Conservation (phyloP, 495 filamentous ascomycete species). For the Trichoderma virens region DNA sequence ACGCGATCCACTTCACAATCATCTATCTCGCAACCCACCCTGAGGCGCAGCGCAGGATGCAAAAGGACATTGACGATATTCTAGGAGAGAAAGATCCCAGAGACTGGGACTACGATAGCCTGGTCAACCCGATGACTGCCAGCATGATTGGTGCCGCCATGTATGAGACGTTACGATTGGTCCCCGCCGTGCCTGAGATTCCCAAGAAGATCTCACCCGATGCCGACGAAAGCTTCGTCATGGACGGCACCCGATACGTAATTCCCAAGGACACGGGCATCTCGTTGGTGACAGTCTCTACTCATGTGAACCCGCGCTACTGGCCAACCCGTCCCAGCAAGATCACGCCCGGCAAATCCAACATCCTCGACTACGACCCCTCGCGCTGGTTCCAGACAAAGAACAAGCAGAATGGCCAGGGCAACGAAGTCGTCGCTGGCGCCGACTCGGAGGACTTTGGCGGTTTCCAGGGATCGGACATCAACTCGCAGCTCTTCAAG, state of each 20-base stretch:
- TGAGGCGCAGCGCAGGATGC: conserved; percentile 47
- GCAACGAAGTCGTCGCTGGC: conserved; percentile 17
- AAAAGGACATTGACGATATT: conserved; percentile 52
- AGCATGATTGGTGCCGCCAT: conserved; percentile 58
- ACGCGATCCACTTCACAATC: conserved; percentile 55
- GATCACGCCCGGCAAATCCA: conserved; percentile 24
- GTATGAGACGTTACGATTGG: conserved; percentile 58
- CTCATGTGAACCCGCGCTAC: conserved; percentile 54
- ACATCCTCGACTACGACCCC: conserved; percentile 40
- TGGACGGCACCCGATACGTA: conserved; percentile 40
- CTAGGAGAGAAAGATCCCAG: conserved; percentile 40
- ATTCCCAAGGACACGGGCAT: conserved; percentile 43
- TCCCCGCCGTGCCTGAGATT: conserved; percentile 53
- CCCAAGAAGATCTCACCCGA: conserved; percentile 47
- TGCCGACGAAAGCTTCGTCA: conserved; percentile 42
- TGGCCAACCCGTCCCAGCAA: conserved; percentile 48
- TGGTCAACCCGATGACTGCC: conserved; percentile 47
- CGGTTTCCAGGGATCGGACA: conserved; percentile 46
- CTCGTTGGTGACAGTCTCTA: conserved; percentile 35
- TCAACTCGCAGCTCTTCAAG: conserved; percentile 45
- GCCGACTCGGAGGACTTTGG: conserved; percentile 46
- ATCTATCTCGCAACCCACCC: conserved; percentile 54
- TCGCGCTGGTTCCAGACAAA: conserved; percentile 37
- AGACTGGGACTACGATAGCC: conserved; percentile 56
- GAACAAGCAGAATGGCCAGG: conserved; percentile 7